Conservation (phyloP, 1,139 yeast genomes). For the Pichia norvegensis region DNA sequence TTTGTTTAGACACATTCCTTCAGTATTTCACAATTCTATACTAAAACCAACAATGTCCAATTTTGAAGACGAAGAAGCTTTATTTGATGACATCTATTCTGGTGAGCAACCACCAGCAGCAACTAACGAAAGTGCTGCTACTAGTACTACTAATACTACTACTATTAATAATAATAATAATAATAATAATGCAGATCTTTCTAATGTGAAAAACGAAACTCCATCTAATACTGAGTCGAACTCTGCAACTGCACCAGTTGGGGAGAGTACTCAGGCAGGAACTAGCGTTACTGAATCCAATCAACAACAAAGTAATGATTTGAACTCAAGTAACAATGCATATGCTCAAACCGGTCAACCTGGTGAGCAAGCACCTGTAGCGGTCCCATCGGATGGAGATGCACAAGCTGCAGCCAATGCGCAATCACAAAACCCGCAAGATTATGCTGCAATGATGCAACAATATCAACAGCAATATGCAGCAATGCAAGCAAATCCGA, state of each 20-base stretch:
- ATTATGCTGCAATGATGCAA: constrained; percentile 3
- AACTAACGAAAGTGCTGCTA: constrained; percentile 5
- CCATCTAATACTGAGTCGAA: neutral
- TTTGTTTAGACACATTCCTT: neutral
- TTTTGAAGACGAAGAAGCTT: constrained; percentile 70
- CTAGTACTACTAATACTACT: no score
- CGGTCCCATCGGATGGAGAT: neutral
- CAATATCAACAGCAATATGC: constrained; percentile 9
- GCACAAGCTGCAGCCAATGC: neutral
- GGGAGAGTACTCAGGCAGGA: constrained; percentile 12
- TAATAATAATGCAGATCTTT: neutral
- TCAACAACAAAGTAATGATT: constrained; percentile 1
- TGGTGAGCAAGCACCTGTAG: neutral
- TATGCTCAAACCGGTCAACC: neutral
- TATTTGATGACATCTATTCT: constrained; percentile 37
- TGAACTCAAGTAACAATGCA: neutral
- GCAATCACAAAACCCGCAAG: constrained; percentile 3
- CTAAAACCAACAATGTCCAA: constrained; percentile 30
- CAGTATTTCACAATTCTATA: neutral
- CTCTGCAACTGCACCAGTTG: neutral
- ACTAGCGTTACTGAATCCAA: constrained; percentile 15
- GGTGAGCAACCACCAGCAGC: constrained; percentile 22
- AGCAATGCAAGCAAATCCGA: constrained; percentile 15
- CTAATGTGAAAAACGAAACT: neutral
- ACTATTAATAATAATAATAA: no score